Evolutionary conservation across 192 early-diverging fungal species (phyloP).

Genomic region (Coemansia sp.): DNA sequence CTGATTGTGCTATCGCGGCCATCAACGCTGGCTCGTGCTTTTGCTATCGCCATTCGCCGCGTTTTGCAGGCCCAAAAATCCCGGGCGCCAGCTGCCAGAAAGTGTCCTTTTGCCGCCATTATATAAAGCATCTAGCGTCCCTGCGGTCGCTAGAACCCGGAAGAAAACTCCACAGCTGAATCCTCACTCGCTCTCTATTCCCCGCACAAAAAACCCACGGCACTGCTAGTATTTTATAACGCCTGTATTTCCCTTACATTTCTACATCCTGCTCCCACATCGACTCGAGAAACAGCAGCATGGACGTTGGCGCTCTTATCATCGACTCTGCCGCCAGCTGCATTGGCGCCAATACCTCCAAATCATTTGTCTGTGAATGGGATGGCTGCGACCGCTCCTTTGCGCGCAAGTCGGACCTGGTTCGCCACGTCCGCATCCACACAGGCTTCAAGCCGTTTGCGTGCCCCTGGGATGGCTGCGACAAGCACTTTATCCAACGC

Average conservation of each 20-base stretch:
- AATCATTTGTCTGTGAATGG: slow-evolving; percentile 10
- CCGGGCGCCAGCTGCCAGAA: slow-evolving; percentile 8
- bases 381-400: slow-evolving; percentile 54
- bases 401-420: slow-evolving; percentile 60
- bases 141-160: neutral
- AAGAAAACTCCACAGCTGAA: neutral
- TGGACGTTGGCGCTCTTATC: slow-evolving; percentile 21
- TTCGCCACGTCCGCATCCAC: slow-evolving; percentile 60
- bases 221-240: neutral
- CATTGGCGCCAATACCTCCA: neutral
- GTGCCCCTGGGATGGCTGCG: slow-evolving; percentile 18
- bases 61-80: slow-evolving; percentile 19
- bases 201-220: neutral
- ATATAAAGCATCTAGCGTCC: no score
- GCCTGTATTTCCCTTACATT: neutral
- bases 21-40: slow-evolving; percentile 30
- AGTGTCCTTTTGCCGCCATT: no score
- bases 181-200: neutral
- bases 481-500: slow-evolving; percentile 58
- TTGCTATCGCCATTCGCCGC: slow-evolving; percentile 13
- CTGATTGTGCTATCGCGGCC: slow-evolving; percentile 16
- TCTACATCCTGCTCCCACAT: neutral
- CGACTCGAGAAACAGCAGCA: neutral
- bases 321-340: slow-evolving; percentile 3
- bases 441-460: slow-evolving; percentile 27